Percentiles rank a stretch among this genome's conserved stretches.
phyloP scores from a whole-genome alignment of 495 filamentous ascomycete genomes.

The Amorphotheca resinae region DNA sequence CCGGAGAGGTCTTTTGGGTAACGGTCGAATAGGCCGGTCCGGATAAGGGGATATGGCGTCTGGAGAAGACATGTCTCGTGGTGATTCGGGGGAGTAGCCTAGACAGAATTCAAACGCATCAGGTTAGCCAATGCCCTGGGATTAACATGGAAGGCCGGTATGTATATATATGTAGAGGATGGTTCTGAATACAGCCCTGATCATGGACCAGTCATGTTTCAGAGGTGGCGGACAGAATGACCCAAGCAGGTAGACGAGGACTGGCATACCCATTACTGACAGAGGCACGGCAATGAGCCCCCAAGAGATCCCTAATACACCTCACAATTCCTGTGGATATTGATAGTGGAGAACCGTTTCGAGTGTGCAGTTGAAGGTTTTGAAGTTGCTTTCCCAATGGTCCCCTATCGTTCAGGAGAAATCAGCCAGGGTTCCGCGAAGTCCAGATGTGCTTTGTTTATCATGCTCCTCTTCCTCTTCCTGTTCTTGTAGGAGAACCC shows the following conservation, averaged over 20 bases:
- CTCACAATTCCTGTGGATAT: neutral
- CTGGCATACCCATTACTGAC: constrained; percentile 17
- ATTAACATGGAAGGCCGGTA: neutral
- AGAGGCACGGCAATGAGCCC: constrained; percentile 9
- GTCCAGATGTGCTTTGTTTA: neutral
- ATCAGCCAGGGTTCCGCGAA: constrained; percentile 12
- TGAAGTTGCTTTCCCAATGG: constrained; percentile 12
- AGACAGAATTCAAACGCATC: constrained; percentile 4
- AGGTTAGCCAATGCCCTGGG: constrained; percentile 8
- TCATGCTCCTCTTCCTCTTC: neutral
- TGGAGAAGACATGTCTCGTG: constrained; percentile 45
- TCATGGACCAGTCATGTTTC: neutral
- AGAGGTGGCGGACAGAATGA: neutral
- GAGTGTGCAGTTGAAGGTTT: neutral
- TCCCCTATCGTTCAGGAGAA: constrained; percentile 16
- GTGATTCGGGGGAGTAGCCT: constrained; percentile 20
- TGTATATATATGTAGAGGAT: constrained; percentile 1
- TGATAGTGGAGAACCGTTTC: neutral
- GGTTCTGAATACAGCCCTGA: too few species aligned
- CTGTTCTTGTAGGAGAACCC: neutral
- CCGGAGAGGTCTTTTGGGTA: constrained; percentile 77
- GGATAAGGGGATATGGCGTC: constrained; percentile 70
- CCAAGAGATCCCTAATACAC: neutral
- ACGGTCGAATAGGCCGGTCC: constrained; percentile 82
- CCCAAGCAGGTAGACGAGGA: constrained; percentile 7